These are phyloP conservation scores for Neospermospora avenae DNA, from an alignment of 2,329 filamentous ascomycete genomes.

Conservation along the genomic window DNA sequence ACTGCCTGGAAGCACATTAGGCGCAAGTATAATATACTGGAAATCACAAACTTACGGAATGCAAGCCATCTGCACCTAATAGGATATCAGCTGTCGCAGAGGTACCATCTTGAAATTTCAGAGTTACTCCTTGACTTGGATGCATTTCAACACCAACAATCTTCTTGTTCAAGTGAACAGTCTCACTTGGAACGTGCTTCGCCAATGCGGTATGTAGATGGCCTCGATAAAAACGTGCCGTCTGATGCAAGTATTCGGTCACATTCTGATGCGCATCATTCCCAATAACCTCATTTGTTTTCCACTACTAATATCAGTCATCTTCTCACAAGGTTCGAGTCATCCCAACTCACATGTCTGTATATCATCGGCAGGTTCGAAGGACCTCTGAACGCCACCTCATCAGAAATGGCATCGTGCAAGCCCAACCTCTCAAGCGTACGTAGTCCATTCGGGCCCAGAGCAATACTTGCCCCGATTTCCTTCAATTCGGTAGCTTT, in stretches of 20 bases:
- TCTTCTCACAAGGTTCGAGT: background rate
- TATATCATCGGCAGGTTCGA: slow-evolving; percentile 35
- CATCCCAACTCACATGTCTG: slow-evolving; percentile 22
- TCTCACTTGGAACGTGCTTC: slow-evolving; percentile 31
- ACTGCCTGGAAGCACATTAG: slow-evolving; percentile 18
- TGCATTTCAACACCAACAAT: slow-evolving; percentile 21
- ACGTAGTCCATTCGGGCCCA: slow-evolving; percentile 39
- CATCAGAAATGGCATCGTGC: slow-evolving; percentile 34
- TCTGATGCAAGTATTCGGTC: slow-evolving; percentile 34
- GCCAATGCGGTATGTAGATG: slow-evolving; percentile 37
- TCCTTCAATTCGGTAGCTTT: slow-evolving; percentile 36
- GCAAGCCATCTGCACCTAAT: slow-evolving; percentile 38
- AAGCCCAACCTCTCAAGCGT: slow-evolving; percentile 38
- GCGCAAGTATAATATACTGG: no score
- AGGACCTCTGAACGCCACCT: slow-evolving; percentile 35
- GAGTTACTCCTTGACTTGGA: slow-evolving; percentile 20
- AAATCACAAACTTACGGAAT: slow-evolving; percentile 30
- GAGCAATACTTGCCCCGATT: slow-evolving; percentile 39
- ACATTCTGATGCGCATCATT: slow-evolving; percentile 33
- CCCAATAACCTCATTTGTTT: slow-evolving; percentile 38
- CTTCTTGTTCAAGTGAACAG: slow-evolving; percentile 35
- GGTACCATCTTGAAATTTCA: slow-evolving; percentile 35
- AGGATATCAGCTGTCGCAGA: slow-evolving; percentile 33
- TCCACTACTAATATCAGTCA: slow-evolving; percentile 24
- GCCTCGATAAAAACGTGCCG: slow-evolving; percentile 37